Base-by-base conservation (phyloP, 371 early-diverging fungal genomes). In the Modicella reniformis region DNA sequence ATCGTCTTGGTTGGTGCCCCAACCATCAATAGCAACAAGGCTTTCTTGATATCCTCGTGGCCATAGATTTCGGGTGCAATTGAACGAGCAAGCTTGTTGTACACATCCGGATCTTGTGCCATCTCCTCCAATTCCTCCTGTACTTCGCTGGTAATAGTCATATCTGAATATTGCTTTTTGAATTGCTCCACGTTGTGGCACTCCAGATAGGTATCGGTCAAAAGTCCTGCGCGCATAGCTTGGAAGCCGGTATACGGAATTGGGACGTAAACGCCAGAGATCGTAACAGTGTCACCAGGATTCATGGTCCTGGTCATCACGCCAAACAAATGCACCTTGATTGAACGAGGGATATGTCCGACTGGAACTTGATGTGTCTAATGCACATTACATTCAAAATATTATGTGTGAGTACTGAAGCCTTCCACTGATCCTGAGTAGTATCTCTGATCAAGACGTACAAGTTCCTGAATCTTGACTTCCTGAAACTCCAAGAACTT, bases 31-130 rank as follows among this genome's bases (percentile, higher is more conserved):
- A 98, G 80, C 59, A 98, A 81, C 56, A 99, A 80, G 0, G 93
- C 94, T 73, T 97, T 97, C 75, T 98, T 98, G 19, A 96, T 95
- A 84, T 97, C 96, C 28, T 94, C 96, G 80, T 96, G 95, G 15
- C 98, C 99, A 79, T 92, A 99, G 72, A 99, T 96, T 77, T 96
- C 96, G 29, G 99, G 99, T 8, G 98, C 98, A 71, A 99, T 93
- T 59, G 92, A 92, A n/a, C 89, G 87, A 41, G 98, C 87, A n/a
- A 99, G 86, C 53, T 87, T 87, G 23, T 86, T 84, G 85, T 98
- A 98, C 49, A 94, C 81, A 66, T 95, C 90, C 10, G 91, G 91
- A 62, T 91, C 90, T 28, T 81, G 66, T 28, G 82, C 69, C 62
- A 98, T 84, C 59, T 86, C 84, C 15, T 88, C 85, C 59, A 97